phyloP scores from a whole-genome alignment of 2,329 filamentous ascomycete species.

The Fusarium pseudonygamai region DNA sequence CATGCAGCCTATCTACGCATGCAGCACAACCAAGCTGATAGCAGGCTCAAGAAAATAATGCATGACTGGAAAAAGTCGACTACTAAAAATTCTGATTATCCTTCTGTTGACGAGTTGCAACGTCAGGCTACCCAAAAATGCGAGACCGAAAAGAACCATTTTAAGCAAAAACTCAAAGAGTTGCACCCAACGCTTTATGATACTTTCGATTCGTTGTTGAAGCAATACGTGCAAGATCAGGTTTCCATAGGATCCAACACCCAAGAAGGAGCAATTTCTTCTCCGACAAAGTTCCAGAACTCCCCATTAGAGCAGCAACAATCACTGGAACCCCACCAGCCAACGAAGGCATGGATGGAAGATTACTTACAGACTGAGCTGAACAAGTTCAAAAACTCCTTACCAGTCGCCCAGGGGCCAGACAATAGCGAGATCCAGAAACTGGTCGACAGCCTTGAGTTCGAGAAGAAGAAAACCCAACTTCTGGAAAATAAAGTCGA shows the following conservation, averaged over 20 bases:
- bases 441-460: conserved; percentile 19
- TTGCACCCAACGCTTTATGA: conserved; percentile 19
- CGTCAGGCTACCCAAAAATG: conserved; percentile 20
- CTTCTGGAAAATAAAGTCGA: conserved; percentile 16
- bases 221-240: neutral
- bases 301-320: neutral
- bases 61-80: conserved; percentile 25
- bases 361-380: conserved; percentile 25
- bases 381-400: conserved; percentile 13
- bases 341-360: conserved; percentile 1
- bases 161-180: conserved; percentile 5
- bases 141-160: conserved; percentile 7
- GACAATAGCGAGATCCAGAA: conserved; percentile 8
- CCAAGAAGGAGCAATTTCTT: neutral
- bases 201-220: neutral
- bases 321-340: conserved; percentile 3
- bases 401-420: neutral
- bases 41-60: conserved; percentile 23
- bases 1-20: conserved; percentile 35
- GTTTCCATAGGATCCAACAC: neutral
- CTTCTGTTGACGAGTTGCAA: conserved; percentile 31
- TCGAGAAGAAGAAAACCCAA: conserved; percentile 23
- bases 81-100: conserved; percentile 35
- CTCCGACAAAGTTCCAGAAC: neutral
- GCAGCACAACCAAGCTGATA: conserved; percentile 28